These are phyloP conservation scores for Epicoccum nigrum DNA, from an alignment of 2,329 filamentous ascomycete genomes.

Conservation along the genomic window DNA sequence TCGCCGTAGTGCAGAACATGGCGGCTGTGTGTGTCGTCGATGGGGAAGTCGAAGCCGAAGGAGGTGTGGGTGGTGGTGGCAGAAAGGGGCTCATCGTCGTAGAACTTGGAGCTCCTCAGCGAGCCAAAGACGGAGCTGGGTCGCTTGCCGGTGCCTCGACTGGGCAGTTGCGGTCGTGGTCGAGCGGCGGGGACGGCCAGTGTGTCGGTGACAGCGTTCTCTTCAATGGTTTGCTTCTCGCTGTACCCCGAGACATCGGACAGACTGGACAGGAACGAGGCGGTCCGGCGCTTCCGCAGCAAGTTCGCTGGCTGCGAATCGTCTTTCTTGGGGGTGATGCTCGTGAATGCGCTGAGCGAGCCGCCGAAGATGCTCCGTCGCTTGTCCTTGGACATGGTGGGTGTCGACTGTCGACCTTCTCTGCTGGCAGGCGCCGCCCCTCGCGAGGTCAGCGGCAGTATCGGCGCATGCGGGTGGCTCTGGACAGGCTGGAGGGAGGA, in stretches of 20 bases:
- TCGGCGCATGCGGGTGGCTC: slow-evolving; percentile 28
- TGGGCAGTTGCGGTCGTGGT: slow-evolving; percentile 23
- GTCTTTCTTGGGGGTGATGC: slow-evolving; percentile 37
- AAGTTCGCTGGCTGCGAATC: slow-evolving; percentile 45
- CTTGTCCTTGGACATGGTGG: slow-evolving; percentile 46
- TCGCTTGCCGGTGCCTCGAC: slow-evolving; percentile 34
- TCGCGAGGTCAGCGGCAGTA: slow-evolving; percentile 35
- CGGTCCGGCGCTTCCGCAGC: slow-evolving; percentile 47
- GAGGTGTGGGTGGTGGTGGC: slow-evolving; percentile 57
- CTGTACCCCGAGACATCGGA: slow-evolving; percentile 34
- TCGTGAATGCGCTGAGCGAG: slow-evolving; percentile 40
- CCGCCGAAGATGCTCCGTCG: slow-evolving; percentile 47
- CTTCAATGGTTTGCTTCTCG: slow-evolving; percentile 26
- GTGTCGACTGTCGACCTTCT: slow-evolving; percentile 14
- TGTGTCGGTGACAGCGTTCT: slow-evolving; percentile 18
- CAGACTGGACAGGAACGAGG: slow-evolving; percentile 44
- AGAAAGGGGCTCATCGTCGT: slow-evolving; percentile 58
- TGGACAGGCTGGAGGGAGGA: slow-evolving; percentile 16
- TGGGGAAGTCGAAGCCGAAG: slow-evolving; percentile 48
- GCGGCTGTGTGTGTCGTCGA: slow-evolving; percentile 45
- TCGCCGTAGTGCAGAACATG: slow-evolving; percentile 70
- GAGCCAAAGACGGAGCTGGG: slow-evolving; percentile 64
- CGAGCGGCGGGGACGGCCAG: slow-evolving; percentile 11
- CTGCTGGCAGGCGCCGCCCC: slow-evolving; percentile 34
- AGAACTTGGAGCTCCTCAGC: slow-evolving; percentile 59